Evolutionary conservation across 139 green algal species (phyloP), one percentile per base, ranked within the genome.

Genomic region (Chlorella sp.): DNA sequence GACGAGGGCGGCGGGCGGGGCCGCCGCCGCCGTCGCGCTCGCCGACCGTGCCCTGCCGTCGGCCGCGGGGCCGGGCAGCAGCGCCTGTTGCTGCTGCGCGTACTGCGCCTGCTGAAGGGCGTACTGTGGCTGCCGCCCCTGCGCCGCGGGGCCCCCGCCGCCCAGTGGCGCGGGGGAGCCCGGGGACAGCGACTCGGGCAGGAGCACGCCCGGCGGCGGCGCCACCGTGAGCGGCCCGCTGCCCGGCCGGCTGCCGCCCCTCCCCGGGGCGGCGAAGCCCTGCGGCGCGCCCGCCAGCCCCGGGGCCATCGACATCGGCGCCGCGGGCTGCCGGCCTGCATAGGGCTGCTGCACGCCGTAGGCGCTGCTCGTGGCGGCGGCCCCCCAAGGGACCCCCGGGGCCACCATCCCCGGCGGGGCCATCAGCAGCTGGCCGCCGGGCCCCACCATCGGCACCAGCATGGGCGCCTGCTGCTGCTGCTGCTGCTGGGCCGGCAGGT

Each of bases 171-270:
- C 35, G 14, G 72, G 59, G 6, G 46, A 61, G 9, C 31, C 45
- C 2, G 72, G 72, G 0, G 72, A 78, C 45, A 78, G 72, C 8
- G 72, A 72, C 5, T 78, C 72, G 42, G 72, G 72, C 11, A 78
- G 35, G 1, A 71, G 17, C 5, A 78, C 51, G 72, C 72, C 72
- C 1, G 72, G 72, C 0, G 72, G 72, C 48, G 61, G 46, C 35
- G 42, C 29, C 29, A 69, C n/a, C n/a, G n/a, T 59, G 29, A 51
- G 56, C n/a, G 46, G 33, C 5, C 21, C 12, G 53, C 53, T n/a
- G 19, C 53, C 53, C 53, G 25, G 53, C n/a, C 17, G 5, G n/a
- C n/a, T 41, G 58, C n/a, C 8, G 58, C 8, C n/a, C 12, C n/a
- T n/a, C 58, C 19, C 8, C 11, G 19, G 58, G 7, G n/a, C 8